Evolutionary conservation across 2,329 filamentous ascomycete genomes (phyloP).

Genomic region (Madurella mycetomatis): DNA sequence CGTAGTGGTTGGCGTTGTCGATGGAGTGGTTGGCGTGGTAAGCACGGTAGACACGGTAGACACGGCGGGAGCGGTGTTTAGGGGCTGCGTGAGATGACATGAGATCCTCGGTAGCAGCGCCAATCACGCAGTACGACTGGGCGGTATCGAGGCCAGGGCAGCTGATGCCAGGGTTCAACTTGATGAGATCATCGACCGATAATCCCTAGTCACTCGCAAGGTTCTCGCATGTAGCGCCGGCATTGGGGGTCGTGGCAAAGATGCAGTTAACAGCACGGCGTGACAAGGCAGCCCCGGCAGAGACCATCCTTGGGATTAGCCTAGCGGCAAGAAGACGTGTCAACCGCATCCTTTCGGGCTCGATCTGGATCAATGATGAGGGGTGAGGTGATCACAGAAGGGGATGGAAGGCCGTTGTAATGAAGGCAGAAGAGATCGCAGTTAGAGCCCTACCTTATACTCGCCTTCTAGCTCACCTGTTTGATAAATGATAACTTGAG

Average conservation of each 20-base stretch:
- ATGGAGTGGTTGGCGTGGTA: too few relatives aligned
- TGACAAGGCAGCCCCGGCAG: neutral
- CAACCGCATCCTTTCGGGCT: conserved; percentile 2
- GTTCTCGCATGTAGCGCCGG: conserved; percentile 12
- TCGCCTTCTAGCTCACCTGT: too few relatives aligned
- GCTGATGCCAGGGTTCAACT: conserved; percentile 16
- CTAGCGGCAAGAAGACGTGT: conserved; percentile 1
- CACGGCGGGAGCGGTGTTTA: too few relatives aligned
- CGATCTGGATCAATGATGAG: too few relatives aligned
- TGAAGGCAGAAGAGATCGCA: too few relatives aligned
- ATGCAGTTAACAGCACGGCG: conserved; percentile 9
- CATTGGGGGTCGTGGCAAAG: neutral
- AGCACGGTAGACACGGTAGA: too few relatives aligned
- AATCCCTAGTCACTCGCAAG: conserved; percentile 16
- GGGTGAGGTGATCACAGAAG: too few relatives aligned
- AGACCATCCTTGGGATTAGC: conserved; percentile 2
- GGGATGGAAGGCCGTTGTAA: too few relatives aligned
- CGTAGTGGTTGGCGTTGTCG: conserved; percentile 3
- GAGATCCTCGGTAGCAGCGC: conserved; percentile 7
- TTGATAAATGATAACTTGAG: too few relatives aligned
- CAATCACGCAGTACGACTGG: conserved; percentile 16
- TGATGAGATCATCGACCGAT: conserved; percentile 8
- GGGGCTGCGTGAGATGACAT: too few relatives aligned
- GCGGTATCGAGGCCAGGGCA: conserved; percentile 11
- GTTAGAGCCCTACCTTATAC: too few relatives aligned